phyloP scores from a whole-genome alignment of 352 stramenopile species.

The Globisporangium sylvaticum region DNA sequence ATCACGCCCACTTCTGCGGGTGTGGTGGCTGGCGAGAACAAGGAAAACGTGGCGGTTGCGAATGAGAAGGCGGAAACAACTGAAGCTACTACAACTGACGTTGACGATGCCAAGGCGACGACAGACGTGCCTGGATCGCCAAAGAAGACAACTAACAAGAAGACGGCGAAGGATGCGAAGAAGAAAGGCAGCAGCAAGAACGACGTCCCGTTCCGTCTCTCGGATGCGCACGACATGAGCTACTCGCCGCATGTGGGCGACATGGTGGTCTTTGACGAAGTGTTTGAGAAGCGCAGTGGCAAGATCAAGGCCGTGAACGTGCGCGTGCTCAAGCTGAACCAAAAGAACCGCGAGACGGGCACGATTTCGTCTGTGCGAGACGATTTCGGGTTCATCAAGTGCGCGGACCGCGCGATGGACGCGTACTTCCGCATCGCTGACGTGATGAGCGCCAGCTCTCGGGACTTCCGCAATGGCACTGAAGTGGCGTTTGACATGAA shows the following conservation, averaged over 20 bases:
- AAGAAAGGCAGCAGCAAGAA: conserved; percentile 39
- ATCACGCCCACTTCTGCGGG: conserved; percentile 29
- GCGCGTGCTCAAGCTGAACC: conserved; percentile 52
- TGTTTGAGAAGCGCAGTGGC: conserved; percentile 64
- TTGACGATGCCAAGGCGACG: neutral
- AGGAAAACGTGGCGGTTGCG: neutral
- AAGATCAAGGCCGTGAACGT: conserved; percentile 61
- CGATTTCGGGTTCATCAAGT: conserved; percentile 85
- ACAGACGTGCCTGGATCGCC: neutral
- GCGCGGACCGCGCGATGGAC: conserved; percentile 53
- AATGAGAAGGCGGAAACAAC: conserved; percentile 20
- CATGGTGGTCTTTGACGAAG: conserved; percentile 59
- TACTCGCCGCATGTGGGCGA: conserved; percentile 62
- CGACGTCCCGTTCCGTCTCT: conserved; percentile 46
- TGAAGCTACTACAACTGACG: neutral
- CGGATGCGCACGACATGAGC: conserved; percentile 57
- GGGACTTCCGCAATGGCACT: conserved; percentile 44
- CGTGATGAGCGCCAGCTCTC: conserved; percentile 47
- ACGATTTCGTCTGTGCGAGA: conserved; percentile 69
- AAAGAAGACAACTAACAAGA: neutral
- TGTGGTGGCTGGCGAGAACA: conserved; percentile 4
- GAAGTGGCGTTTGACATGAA: conserved; percentile 75
- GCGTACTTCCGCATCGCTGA: conserved; percentile 80
- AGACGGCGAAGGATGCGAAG: conserved; percentile 22
- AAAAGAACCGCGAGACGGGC: conserved; percentile 62